Percentiles rank a stretch among this genome's conserved stretches.
Evolutionary conservation across 148 eudicot species (phyloP).

Genomic region (Rhododendron mucronatum): DNA sequence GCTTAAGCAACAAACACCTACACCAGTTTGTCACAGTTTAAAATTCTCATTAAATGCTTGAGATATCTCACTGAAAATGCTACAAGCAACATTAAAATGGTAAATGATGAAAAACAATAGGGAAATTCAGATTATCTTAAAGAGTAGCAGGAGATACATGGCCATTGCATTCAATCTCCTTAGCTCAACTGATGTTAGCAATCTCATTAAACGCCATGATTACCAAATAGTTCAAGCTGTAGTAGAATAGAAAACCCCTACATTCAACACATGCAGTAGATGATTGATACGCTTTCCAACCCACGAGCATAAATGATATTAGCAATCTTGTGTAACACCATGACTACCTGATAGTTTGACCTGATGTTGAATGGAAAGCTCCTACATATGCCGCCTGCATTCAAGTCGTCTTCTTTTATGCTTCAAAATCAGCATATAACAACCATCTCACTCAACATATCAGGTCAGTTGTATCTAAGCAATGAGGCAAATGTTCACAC

Average conservation of each 20-base stretch:
- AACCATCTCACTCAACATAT: not conserved
- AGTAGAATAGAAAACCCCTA: not conserved
- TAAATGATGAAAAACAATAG: not conserved
- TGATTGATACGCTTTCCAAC: not conserved
- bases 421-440: not conserved
- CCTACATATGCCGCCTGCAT: not conserved
- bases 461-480: not conserved
- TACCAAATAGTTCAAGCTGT: not conserved
- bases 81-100: not conserved
- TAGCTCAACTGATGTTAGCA: not conserved
- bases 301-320: not conserved
- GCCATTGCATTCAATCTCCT: not conserved
- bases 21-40: not conserved
- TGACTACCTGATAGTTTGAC: not conserved
- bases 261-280: not conserved
- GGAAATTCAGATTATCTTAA: not conserved
- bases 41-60: not conserved
- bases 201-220: not conserved
- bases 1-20: not conserved
- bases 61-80: not conserved
- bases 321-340: not conserved
- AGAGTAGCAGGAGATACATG: not conserved
- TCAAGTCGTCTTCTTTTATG: not conserved
- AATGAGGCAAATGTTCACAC: not conserved
- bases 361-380: not conserved